Evolutionary conservation across 225 moss, liverwort and hornwort genomes (phyloP).

Genomic region (Marchantia polymorpha): DNA sequence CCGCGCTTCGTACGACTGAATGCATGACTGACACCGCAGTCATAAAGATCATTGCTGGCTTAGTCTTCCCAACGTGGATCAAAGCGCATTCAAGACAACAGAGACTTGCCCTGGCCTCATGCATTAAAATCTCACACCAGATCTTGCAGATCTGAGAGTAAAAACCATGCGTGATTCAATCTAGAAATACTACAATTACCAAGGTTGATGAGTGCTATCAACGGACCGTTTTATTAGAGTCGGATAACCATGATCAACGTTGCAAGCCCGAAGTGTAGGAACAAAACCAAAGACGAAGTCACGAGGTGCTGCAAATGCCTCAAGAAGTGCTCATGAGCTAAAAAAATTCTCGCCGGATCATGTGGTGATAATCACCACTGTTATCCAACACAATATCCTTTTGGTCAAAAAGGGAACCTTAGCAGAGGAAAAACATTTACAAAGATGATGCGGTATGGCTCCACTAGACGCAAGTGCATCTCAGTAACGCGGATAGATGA

Average conservation of each 20-base stretch:
- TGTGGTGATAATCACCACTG: background rate
- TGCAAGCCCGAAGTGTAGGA: background rate
- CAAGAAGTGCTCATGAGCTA: background rate
- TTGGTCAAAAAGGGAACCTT: background rate
- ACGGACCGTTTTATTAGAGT: too few species aligned
- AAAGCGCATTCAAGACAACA: too few species aligned
- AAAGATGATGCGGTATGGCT: constrained; percentile 1
- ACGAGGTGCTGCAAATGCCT: background rate
- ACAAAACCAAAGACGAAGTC: background rate
- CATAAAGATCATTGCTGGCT: too few species aligned
- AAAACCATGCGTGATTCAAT: too few species aligned
- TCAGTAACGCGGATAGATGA: background rate
- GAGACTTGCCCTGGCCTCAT: too few species aligned
- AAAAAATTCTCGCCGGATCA: background rate
- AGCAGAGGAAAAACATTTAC: constrained; percentile 8
- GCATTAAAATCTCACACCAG: too few species aligned
- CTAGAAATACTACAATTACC: too few species aligned
- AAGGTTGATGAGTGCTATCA: too few species aligned
- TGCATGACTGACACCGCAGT: too few species aligned
- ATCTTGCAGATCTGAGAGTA: too few species aligned
- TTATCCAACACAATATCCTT: background rate
- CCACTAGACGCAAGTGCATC: constrained; percentile 11
- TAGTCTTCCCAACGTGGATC: too few species aligned
- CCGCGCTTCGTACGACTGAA: too few species aligned
- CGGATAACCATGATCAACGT: background rate